A percentile compares a stretch with the other conserved stretches of the same genome.
phyloP scores from a whole-genome alignment of 768 basidiomycete genomes.

The Boletus barrowsii region DNA sequence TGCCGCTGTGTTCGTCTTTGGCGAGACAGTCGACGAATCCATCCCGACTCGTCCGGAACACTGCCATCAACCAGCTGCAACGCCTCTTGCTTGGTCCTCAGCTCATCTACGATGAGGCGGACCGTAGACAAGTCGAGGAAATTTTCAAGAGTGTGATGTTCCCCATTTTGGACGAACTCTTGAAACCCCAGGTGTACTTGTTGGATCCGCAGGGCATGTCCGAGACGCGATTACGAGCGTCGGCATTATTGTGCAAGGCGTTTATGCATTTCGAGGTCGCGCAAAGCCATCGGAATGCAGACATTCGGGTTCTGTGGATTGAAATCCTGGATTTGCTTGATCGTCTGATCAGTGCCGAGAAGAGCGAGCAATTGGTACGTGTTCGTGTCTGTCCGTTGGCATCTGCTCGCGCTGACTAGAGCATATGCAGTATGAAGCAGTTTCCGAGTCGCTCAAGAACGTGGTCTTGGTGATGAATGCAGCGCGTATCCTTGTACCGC shows the following conservation, averaged over 20 bases:
- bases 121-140: conserved; percentile 66
- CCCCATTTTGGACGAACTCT: conserved; percentile 86
- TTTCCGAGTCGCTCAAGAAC: conserved; percentile 96
- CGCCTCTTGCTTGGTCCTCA: conserved; percentile 80
- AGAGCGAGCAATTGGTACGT: conserved; percentile 77
- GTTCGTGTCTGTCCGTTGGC: background rate
- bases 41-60: conserved; percentile 80
- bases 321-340: conserved; percentile 87
- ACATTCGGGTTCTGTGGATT: conserved; percentile 80
- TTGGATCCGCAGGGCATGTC: conserved; percentile 85
- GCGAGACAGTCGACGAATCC: conserved; percentile 81
- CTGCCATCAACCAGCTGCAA: conserved; percentile 76
- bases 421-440: conserved; percentile 74
- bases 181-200: conserved; percentile 76
- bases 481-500: conserved; percentile 74
- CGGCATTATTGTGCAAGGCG: conserved; percentile 88
- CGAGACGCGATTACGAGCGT: conserved; percentile 85
- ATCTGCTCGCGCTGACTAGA: conserved; percentile 2
- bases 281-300: conserved; percentile 54
- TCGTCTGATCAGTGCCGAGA: conserved; percentile 82
- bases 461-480: conserved; percentile 96
- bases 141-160: conserved; percentile 89
- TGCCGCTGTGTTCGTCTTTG: conserved; percentile 72
- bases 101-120: conserved; percentile 54
- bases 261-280: conserved; percentile 92